Base-by-base conservation (phyloP, 345 rosid genomes). In the Cardiospermum halicacabum region DNA sequence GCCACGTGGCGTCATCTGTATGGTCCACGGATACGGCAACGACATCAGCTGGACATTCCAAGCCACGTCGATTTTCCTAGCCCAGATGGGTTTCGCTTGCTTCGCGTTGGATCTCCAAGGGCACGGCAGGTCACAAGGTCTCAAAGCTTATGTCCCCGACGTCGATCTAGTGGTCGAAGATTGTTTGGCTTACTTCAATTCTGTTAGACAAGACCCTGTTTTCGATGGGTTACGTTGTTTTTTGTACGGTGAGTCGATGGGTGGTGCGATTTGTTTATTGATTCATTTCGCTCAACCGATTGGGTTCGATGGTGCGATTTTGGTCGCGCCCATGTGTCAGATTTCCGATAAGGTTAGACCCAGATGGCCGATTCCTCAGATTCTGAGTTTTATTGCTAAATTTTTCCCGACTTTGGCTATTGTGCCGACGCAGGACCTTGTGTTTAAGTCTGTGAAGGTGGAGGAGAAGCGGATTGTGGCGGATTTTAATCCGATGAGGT, bases 1-100 rank as follows among this genome's bases (percentile, higher is more conserved):
- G 6, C 85, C 89, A 9, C 86, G 88, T 55, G 96, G 79, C 51
- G 28, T 82, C 76, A 65, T 89, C 82, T 83, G 74, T 57, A 87
- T 85, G 86, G 82, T 92, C 66, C 98, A 92, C 54, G 96, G 97
- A 56, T 92, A 86, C 48, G 89, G 89, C 43, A 89, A 89, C 64
- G 89, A 88, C 85, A 64, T 86, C 56, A 82, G 91, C 83, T 92
- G 93, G 93, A 84, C 89, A 0, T 85, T 89, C 70, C 96, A 89
- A 49, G 51, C 83, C 56, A 89, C 91, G 0, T 59, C 88, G 1
- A 83, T 89, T 77, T 85, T 82, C 71, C 84, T 92, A 5, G 96
- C 91, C 43, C 84, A 81, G 72, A 76, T 57, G 76, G 96, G 91
- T 32, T 92, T 87, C 48, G 96, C 93, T 64, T 88, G 93, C 71